A percentile compares a stretch with the other conserved stretches of the same genome.
Conservation (phyloP, 2,329 filamentous ascomycete species). For the Amauroascus verrucosus region DNA sequence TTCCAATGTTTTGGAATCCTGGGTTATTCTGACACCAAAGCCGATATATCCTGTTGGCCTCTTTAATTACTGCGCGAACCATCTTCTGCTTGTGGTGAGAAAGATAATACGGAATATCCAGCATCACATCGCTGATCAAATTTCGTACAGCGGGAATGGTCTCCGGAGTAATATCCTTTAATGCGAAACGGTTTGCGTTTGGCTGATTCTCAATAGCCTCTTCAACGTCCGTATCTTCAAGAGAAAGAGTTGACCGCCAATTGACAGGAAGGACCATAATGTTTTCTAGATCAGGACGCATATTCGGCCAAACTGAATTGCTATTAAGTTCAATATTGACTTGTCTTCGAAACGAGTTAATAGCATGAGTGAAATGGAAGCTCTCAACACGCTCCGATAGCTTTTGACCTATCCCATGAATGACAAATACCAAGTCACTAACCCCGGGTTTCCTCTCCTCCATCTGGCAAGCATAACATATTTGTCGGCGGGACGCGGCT, state of each 20-base stretch:
- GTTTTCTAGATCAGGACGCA: constrained; percentile 69
- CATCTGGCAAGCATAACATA: constrained; percentile 49
- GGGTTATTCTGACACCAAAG: constrained; percentile 93
- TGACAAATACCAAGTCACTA: constrained; percentile 79
- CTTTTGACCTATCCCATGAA: constrained; percentile 95
- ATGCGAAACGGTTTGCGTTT: constrained; percentile 51
- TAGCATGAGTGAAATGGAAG: constrained; percentile 93
- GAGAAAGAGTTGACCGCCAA: constrained; percentile 79
- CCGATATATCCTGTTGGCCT: constrained; percentile 91
- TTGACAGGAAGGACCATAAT: constrained; percentile 94
- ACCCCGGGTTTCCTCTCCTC: constrained; percentile 58
- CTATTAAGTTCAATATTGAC: constrained; percentile 75
- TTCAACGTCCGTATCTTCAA: constrained; percentile 65
- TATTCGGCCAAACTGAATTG: constrained; percentile 60
- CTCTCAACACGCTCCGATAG: constrained; percentile 89
- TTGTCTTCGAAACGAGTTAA: constrained; percentile 77
- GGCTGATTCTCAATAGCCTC: constrained; percentile 44
- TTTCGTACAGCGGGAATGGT: constrained; percentile 87
- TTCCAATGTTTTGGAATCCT: constrained; percentile 66
- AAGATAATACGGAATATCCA: constrained; percentile 96
- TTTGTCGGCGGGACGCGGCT: constrained; percentile 22
- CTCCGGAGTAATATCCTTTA: constrained; percentile 85
- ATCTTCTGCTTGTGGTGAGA: constrained; percentile 94
- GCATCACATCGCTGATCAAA: constrained; percentile 94
- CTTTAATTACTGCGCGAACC: constrained; percentile 75